Base-by-base conservation (phyloP, 768 basidiomycete genomes). In the Boletus tylopilopsis region DNA sequence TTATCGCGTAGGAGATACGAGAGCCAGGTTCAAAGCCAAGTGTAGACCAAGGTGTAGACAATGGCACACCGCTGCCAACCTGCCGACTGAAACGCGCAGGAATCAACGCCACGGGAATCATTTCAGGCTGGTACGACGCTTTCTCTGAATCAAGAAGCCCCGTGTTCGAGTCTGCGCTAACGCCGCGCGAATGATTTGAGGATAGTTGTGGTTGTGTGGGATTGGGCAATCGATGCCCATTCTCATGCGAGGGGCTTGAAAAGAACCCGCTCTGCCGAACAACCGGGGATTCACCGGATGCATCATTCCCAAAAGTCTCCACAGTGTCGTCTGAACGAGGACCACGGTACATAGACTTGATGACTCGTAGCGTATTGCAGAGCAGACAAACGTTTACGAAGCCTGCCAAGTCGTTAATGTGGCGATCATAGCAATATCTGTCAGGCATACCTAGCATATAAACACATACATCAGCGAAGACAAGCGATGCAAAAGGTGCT, bases 311-410 rank as follows among this genome's bases (percentile, higher is more conserved):
- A 27, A 64, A 69, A 16, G 44, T 59, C 49, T 51, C 45, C 45
- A 50, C 55, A 15, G 52, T 49, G 12, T 58, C 60, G 34, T 36
- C 25, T 15, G 32, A 35, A 29, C 35, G 48, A 43, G 53, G 21
- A 22, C 62, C 64, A 50, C 75, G 68, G 56, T 83, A 75, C 21
- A 77, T 76, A 22, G 78, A 78, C 9, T 73, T 71, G 29, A 90
- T 68, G 43, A 85, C 74, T 10, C 80, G 77, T 61, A 87, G 78
- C 10, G 82, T 86, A 60, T 84, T 86, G 70, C 76, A 80, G 24
- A 88, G 73, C n/a, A 89, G 70, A 9, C 76, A 49, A 23, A 85
- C 83, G 57, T 89, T 83, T 21, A 79, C 78, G 23, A 82, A 56
- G 36, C 85, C 87, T 90, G 50, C 6, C 27, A 57, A 12, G 19